Percentiles rank a stretch among this genome's conserved stretches.
These are phyloP conservation scores for Blumeria hordei DNA, from an alignment of 2,329 filamentous ascomycete genomes.

Conservation along the genomic window DNA sequence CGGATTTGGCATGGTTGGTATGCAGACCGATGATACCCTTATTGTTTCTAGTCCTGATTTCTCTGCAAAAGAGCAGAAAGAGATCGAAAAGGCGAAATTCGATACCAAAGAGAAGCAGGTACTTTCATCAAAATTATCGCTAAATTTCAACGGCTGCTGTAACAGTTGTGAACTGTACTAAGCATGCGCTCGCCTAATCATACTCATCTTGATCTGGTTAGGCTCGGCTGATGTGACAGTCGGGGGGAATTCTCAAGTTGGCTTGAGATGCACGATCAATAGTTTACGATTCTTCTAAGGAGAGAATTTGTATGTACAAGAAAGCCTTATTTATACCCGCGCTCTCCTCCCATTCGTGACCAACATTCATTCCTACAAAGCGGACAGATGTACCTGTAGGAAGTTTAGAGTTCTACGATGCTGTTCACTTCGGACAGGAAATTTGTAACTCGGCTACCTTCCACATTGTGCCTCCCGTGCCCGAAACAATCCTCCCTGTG, in stretches of 20 bases:
- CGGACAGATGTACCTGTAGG: too few relatives aligned
- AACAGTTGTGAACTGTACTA: background rate
- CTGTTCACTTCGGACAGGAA: too few relatives aligned
- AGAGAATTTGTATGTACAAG: too few relatives aligned
- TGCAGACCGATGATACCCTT: conserved; percentile 2
- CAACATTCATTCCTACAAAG: too few relatives aligned
- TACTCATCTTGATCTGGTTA: background rate
- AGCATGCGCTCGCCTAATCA: background rate
- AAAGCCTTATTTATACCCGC: too few relatives aligned
- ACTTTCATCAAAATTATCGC: background rate
- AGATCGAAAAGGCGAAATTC: too few relatives aligned
- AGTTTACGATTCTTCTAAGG: too few relatives aligned
- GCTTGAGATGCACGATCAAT: background rate
- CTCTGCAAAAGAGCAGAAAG: background rate
- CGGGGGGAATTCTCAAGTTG: conserved; percentile 2
- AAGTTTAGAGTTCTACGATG: too few relatives aligned
- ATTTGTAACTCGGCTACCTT: too few relatives aligned
- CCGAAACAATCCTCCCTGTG: too few relatives aligned
- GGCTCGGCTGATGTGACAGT: conserved; percentile 2
- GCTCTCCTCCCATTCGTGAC: too few relatives aligned
- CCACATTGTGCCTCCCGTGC: too few relatives aligned
- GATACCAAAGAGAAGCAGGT: background rate
- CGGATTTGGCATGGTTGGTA: conserved; percentile 1
- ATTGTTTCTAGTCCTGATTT: background rate
- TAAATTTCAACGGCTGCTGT: background rate